Evolutionary conservation across 352 stramenopile genomes (phyloP).

Genomic region (Pythium rishiriense): DNA sequence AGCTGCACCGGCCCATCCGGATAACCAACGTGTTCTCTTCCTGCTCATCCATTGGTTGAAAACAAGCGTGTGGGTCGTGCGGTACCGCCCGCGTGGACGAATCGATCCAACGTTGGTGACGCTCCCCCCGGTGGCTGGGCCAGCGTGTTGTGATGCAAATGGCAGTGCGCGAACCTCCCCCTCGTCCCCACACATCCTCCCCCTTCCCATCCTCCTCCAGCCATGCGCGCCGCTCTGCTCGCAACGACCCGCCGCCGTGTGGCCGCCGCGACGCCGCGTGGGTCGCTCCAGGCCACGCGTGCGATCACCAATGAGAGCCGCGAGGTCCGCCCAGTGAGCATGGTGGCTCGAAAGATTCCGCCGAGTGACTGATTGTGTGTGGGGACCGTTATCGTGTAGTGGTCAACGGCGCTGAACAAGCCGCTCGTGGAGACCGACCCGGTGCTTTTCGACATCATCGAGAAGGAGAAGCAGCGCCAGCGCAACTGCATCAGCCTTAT

Average conservation of each 20-base stretch:
- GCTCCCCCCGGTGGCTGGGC: not conserved
- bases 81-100: not conserved
- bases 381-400: conserved; percentile 26
- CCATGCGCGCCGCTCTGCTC: conserved; percentile 33
- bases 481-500: conserved; percentile 98
- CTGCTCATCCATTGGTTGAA: conserved; percentile 5
- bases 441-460: conserved; percentile 94
- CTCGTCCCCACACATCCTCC: not conserved
- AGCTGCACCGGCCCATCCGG: not conserved
- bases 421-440: conserved; percentile 90
- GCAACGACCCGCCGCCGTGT: conserved; percentile 21
- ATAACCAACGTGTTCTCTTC: not conserved
- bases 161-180: not conserved
- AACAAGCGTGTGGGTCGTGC: not conserved
- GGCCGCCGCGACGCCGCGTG: not conserved
- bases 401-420: conserved; percentile 87
- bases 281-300: conserved; percentile 21
- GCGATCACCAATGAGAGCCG: conserved; percentile 60
- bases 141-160: not conserved
- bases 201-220: not conserved
- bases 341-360: no score
- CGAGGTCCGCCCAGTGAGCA: no score
- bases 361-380: no score
- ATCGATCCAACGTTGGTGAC: not conserved
- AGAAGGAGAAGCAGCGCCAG: conserved; percentile 98